Evolutionary conservation across 2,329 filamentous ascomycete genomes (phyloP).

Genomic region (Verticillium zaregamsianum): DNA sequence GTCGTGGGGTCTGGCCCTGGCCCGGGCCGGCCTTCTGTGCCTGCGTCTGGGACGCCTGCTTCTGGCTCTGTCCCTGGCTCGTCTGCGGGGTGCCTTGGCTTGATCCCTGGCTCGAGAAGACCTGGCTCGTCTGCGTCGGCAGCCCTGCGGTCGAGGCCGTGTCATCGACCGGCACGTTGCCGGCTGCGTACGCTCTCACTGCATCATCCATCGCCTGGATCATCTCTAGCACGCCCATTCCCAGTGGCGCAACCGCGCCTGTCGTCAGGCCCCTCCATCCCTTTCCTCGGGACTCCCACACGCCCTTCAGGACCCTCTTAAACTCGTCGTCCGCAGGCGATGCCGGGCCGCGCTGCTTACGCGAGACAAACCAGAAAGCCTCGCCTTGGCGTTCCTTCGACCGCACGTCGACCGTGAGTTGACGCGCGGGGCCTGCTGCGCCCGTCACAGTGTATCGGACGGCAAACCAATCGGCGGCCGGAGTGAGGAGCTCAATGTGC

Average conservation of each 20-base stretch:
- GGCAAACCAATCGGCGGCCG: slow-evolving; percentile 53
- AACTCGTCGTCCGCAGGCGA: slow-evolving; percentile 27
- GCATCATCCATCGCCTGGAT: slow-evolving; percentile 43
- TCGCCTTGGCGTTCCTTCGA: slow-evolving; percentile 43
- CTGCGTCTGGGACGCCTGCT: not conserved
- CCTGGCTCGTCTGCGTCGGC: slow-evolving; percentile 11
- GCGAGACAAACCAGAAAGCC: slow-evolving; percentile 47
- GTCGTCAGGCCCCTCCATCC: slow-evolving; percentile 44
- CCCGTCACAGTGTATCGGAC: slow-evolving; percentile 46
- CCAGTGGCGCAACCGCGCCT: slow-evolving; percentile 39
- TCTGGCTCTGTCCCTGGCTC: slow-evolving; percentile 5
- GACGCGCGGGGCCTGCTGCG: slow-evolving; percentile 20
- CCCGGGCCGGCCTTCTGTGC: not conserved
- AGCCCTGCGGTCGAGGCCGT: slow-evolving; percentile 3
- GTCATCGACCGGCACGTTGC: slow-evolving; percentile 9
- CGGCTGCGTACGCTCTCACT: slow-evolving; percentile 31
- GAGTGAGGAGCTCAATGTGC: slow-evolving; percentile 45
- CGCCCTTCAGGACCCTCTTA: slow-evolving; percentile 32
- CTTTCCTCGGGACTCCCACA: slow-evolving; percentile 41
- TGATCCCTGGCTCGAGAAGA: slow-evolving; percentile 11
- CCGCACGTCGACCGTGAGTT: slow-evolving; percentile 48
- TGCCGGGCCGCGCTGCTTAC: slow-evolving; percentile 19
- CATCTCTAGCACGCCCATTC: slow-evolving; percentile 39
- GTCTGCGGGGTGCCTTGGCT: slow-evolving; percentile 8
- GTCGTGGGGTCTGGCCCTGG: not conserved